phyloP scores from a whole-genome alignment of 345 rosid species.

The Brassica rapa region DNA sequence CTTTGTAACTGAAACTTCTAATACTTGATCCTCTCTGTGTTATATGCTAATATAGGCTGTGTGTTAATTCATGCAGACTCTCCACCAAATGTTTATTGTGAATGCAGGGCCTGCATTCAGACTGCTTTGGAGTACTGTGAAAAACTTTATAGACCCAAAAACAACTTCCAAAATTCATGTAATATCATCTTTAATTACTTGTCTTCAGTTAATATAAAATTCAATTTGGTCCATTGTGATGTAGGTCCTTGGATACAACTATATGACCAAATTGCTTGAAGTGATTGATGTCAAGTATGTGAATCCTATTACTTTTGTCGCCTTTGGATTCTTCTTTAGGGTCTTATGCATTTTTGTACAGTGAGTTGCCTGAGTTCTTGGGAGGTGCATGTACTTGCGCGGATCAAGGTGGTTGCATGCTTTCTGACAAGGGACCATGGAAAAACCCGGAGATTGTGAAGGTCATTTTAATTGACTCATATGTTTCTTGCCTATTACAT shows the following conservation, averaged over 20 bases:
- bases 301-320: slow-evolving; percentile 1
- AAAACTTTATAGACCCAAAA: slow-evolving; percentile 88
- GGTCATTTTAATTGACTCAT: slow-evolving; percentile 18
- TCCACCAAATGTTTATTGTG: slow-evolving; percentile 96
- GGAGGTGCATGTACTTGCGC: slow-evolving; percentile 1
- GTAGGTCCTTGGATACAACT: slow-evolving; percentile 96
- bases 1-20: slow-evolving; percentile 9
- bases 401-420: slow-evolving; percentile 36
- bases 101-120: slow-evolving; percentile 97
- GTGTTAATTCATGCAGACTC: slow-evolving; percentile 66
- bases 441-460: slow-evolving; percentile 43
- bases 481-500: background rate
- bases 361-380: background rate
- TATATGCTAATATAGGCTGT: slow-evolving; percentile 36
- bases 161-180: slow-evolving; percentile 96
- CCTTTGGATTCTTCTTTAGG: background rate
- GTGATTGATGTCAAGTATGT: slow-evolving; percentile 80
- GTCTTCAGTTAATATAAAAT: background rate
- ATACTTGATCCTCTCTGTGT: slow-evolving; percentile 51
- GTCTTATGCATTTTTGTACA: background rate
- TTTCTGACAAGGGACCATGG: slow-evolving; percentile 48
- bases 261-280: slow-evolving; percentile 88
- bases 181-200: slow-evolving; percentile 32
- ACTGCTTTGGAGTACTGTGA: slow-evolving; percentile 83
- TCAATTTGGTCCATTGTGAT: slow-evolving; percentile 1